Base-by-base conservation (phyloP, 768 basidiomycete genomes). In the Suillus clintonianus region DNA sequence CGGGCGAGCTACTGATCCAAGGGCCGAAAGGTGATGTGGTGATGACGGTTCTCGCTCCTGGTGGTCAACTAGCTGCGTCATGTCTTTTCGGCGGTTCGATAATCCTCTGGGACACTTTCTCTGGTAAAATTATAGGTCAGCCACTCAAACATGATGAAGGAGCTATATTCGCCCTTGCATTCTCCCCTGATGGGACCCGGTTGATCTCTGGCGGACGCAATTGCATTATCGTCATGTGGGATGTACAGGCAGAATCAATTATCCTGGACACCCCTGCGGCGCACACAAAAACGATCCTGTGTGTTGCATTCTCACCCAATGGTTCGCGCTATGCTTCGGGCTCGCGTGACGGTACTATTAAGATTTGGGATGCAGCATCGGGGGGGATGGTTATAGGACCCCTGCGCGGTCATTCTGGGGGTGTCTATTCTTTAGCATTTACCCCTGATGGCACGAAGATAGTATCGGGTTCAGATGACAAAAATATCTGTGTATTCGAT, bases 391-490 rank as follows among this genome's bases (percentile, higher is more conserved):
- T 30, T 1, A 15, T 73, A 0, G 37, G 63, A 22, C 64, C 66
- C 47, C 64, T 78, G 34, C 2, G 34, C 17, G 67, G 72, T 50
- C 61, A 45, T 56, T 65, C 63, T 0, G 71, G 72, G 4, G 62
- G 65, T 1, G 67, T 76, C 6, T 71, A 67, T 27, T 64, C 69
- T 5, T 69, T 78, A 24, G 65, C 45, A 9, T 76, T 76, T 48
- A 77, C 70, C 15, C 69, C 68, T n/a, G 75, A 78, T 41, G 72
- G 75, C 15, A 55, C 27, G 51, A 67, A 24, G 47, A 59, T 76
- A 60, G 58, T 78, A 41, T 77, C 77, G 19, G 74, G 71, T 39
- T 74, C 75, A 1, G 73, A 74, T 51, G 70, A 78, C 43, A 70
- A 69, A 55, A 64, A 60, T 1, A 69, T 78, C 17, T 73, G 71